Percentiles rank a stretch among this genome's conserved stretches.
Evolutionary conservation across 129 eudicot species (phyloP).

Genomic region (Deinandra increscens): DNA sequence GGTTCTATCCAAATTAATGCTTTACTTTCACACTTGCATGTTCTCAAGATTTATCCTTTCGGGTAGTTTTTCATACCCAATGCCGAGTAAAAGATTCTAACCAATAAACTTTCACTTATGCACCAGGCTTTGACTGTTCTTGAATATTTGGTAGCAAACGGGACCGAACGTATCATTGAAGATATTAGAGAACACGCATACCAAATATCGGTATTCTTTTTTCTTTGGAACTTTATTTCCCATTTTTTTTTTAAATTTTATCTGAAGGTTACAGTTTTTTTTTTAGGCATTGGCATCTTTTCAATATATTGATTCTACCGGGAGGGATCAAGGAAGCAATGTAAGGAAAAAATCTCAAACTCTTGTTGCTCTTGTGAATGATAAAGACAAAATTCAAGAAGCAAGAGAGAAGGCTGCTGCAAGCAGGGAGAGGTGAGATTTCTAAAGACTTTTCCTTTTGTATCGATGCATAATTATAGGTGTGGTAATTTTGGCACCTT

Average conservation of each 20-base stretch:
- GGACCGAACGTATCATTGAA: constrained; percentile 94
- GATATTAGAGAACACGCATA: constrained; percentile 89
- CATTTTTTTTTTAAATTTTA: not conserved
- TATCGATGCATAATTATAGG: no score
- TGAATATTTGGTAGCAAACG: constrained; percentile 93
- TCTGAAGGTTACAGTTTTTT: constrained; percentile 2
- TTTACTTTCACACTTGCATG: not conserved
- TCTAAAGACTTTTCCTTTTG: not conserved
- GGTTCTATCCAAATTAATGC: not conserved
- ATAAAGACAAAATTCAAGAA: constrained; percentile 88
- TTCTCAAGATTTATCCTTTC: not conserved
- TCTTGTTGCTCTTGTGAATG: constrained; percentile 82
- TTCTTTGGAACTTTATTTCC: not conserved
- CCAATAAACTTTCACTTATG: constrained; percentile 7
- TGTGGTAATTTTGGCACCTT: not conserved
- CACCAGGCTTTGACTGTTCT: constrained; percentile 83
- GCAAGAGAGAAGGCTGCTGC: constrained; percentile 86
- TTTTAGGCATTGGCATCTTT: constrained; percentile 68
- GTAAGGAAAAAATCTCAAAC: constrained; percentile 88
- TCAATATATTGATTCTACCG: constrained; percentile 91
- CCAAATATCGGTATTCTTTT: constrained; percentile 65
- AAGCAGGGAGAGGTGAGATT: constrained; percentile 79
- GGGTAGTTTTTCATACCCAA: not conserved
- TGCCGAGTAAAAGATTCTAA: constrained; percentile 3
- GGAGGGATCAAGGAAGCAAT: constrained; percentile 95